These are phyloP conservation scores for Exophiala sideris DNA, from an alignment of 2,329 filamentous ascomycete species.

Conservation along the genomic window DNA sequence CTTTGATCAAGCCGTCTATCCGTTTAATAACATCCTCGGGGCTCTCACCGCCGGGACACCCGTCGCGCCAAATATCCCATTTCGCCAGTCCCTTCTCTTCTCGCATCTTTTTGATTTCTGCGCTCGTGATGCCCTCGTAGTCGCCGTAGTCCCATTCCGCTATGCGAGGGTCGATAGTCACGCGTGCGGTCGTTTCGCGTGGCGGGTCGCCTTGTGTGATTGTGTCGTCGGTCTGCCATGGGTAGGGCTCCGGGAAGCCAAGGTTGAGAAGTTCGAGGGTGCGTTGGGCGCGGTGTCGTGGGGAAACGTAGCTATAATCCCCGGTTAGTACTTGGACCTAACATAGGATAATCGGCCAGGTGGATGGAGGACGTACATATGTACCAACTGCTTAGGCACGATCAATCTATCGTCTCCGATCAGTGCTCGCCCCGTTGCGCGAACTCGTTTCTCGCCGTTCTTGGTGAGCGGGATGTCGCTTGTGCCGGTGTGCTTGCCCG, in stretches of 20 bases:
- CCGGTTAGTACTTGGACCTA: neutral
- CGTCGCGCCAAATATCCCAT: conserved; percentile 91
- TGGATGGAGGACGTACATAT: conserved; percentile 60
- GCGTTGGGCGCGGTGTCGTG: conserved; percentile 75
- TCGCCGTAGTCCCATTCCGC: conserved; percentile 85
- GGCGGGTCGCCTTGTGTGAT: conserved; percentile 18
- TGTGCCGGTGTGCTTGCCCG: conserved; percentile 76
- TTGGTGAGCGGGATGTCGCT: conserved; percentile 83
- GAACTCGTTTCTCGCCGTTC: conserved; percentile 73
- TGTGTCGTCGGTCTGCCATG: conserved; percentile 56
- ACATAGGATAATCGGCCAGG: neutral
- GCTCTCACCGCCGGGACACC: conserved; percentile 80
- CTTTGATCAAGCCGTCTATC: conserved; percentile 70
- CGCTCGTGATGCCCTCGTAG: conserved; percentile 76
- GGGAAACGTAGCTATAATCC: conserved; percentile 69
- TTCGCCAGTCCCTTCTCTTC: conserved; percentile 54
- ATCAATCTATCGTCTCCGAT: conserved; percentile 82
- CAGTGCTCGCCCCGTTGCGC: conserved; percentile 75
- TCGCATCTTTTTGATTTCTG: conserved; percentile 61
- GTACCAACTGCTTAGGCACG: conserved; percentile 73
- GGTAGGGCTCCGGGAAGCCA: conserved; percentile 64
- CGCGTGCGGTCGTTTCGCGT: conserved; percentile 55
- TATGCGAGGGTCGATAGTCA: conserved; percentile 69
- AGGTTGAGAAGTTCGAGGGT: conserved; percentile 87
- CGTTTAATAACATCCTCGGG: conserved; percentile 69